Conservation (phyloP, 2,329 filamentous ascomycete species). For the Pyrenophora seminiperda region DNA sequence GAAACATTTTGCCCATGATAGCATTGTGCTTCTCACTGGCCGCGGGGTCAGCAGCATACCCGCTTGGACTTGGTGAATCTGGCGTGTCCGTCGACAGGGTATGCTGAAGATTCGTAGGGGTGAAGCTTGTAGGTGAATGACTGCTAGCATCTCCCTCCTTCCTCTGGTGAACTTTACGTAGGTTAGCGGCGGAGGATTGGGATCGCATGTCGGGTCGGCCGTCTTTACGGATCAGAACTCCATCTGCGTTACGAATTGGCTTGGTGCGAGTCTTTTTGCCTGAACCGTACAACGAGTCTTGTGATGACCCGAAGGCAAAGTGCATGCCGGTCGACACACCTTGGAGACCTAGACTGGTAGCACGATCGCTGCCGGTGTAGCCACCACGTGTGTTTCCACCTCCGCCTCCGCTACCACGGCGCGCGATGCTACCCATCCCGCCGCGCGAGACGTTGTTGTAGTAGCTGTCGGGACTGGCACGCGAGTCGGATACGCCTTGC, state of each 20-base stretch:
- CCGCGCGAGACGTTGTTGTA: conserved; percentile 37
- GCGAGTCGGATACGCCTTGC: conserved; percentile 42
- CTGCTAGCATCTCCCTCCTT: conserved; percentile 48
- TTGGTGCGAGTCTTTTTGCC: conserved; percentile 58
- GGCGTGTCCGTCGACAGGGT: conserved; percentile 15
- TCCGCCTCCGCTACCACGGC: conserved; percentile 43
- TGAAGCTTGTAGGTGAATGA: conserved; percentile 28
- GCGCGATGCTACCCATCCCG: conserved; percentile 36
- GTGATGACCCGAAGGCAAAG: conserved; percentile 24
- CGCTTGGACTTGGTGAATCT: conserved; percentile 41
- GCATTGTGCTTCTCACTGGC: conserved; percentile 36
- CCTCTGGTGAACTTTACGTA: conserved; percentile 57
- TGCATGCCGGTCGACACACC: conserved; percentile 26
- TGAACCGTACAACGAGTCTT: conserved; percentile 45
- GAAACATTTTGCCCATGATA: conserved; percentile 48
- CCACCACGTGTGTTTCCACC: conserved; percentile 26
- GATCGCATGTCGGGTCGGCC: conserved; percentile 58
- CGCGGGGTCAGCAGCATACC: conserved; percentile 11
- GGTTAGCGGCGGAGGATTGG: conserved; percentile 58
- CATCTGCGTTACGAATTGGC: conserved; percentile 56
- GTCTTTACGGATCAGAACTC: conserved; percentile 58
- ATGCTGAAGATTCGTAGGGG: conserved; percentile 30
- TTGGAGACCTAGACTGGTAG: conserved; percentile 38
- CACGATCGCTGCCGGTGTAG: conserved; percentile 32
- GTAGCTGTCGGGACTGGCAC: conserved; percentile 45